Percentiles rank a stretch among this genome's conserved stretches.
phyloP scores from a whole-genome alignment of 192 early-diverging fungal species.

The Backusella mclennaniae region DNA sequence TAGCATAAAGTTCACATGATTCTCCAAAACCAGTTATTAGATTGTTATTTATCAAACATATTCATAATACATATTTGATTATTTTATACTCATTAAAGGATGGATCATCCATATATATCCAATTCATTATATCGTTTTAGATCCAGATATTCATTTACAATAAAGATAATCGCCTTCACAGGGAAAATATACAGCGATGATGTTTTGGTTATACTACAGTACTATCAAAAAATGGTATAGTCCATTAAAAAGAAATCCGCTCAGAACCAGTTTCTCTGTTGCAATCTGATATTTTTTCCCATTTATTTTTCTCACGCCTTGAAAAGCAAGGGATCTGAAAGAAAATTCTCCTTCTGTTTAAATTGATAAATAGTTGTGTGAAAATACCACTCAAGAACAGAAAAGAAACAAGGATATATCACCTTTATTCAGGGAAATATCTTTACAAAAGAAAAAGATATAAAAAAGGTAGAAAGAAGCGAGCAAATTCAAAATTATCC shows the following conservation, averaged over 20 bases:
- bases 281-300: not conserved
- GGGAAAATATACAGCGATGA: not conserved
- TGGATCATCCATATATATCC: not conserved
- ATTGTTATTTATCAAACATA: not conserved
- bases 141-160: not conserved
- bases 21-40: not conserved
- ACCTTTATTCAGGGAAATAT: not conserved
- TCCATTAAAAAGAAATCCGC: not conserved
- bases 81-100: not conserved
- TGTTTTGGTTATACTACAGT: not conserved
- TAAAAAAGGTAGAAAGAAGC: not conserved
- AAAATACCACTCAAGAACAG: not conserved
- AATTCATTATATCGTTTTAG: not conserved
- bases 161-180: not conserved
- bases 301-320: not conserved
- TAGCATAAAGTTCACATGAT: not conserved
- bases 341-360: not conserved
- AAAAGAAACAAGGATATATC: not conserved
- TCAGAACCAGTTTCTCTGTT: not conserved
- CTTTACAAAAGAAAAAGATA: not conserved
- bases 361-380: not conserved
- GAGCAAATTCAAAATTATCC: not conserved
- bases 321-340: not conserved
- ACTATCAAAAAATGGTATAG: not conserved
- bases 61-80: not conserved